phyloP scores from a whole-genome alignment of 352 stramenopile species.

The Phytopythium montanum region DNA sequence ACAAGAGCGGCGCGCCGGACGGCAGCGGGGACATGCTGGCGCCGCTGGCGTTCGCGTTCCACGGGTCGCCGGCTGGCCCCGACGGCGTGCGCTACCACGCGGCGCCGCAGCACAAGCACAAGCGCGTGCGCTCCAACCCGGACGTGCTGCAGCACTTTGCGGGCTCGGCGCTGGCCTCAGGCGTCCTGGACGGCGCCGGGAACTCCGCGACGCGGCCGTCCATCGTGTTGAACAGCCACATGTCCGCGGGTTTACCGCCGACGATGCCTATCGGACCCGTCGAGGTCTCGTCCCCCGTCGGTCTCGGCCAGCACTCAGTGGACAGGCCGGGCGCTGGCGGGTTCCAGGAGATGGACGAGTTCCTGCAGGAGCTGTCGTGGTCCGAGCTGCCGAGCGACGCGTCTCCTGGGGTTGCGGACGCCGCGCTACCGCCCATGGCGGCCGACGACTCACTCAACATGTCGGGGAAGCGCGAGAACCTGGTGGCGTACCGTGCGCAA shows the following conservation, averaged over 20 bases:
- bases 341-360: slow-evolving; percentile 58
- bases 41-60: slow-evolving; percentile 36
- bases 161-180: background rate
- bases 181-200: slow-evolving; percentile 1
- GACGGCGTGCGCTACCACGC: slow-evolving; percentile 27
- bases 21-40: slow-evolving; percentile 25
- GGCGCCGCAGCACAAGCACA: slow-evolving; percentile 53
- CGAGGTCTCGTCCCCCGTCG: slow-evolving; percentile 26
- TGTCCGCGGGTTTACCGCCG: background rate
- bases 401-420: slow-evolving; percentile 11
- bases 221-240: slow-evolving; percentile 10
- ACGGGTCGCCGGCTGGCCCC: slow-evolving; percentile 4
- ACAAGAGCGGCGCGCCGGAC: slow-evolving; percentile 20
- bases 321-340: slow-evolving; percentile 8
- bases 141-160: slow-evolving; percentile 44
- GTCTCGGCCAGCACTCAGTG: slow-evolving; percentile 8
- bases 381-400: slow-evolving; percentile 25
- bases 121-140: slow-evolving; percentile 55
- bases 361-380: slow-evolving; percentile 42
- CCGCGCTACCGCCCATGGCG: slow-evolving; percentile 7
- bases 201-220: slow-evolving; percentile 26
- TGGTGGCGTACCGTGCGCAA: slow-evolving; percentile 48
- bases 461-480: slow-evolving; percentile 11
- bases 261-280: slow-evolving; percentile 27
- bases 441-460: background rate